A percentile compares a stretch with the other conserved stretches of the same genome.
Evolutionary conservation across 2,329 filamentous ascomycete genomes (phyloP).

Genomic region (Exophiala bonariae): DNA sequence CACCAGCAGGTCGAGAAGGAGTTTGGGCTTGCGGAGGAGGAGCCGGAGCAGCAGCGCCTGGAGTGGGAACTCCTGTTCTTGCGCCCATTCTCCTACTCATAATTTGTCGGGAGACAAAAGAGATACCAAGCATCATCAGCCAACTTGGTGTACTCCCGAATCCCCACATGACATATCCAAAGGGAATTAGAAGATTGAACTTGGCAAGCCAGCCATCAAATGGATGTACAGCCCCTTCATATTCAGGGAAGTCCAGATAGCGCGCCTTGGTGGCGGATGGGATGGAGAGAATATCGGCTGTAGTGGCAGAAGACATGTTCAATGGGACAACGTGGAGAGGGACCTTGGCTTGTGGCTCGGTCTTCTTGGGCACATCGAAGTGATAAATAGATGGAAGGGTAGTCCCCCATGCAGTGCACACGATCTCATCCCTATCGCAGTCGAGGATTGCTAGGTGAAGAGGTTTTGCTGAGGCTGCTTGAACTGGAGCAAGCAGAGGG

Average conservation of each 20-base stretch:
- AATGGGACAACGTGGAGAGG: constrained; percentile 55
- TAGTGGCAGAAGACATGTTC: constrained; percentile 59
- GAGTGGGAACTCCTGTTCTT: neutral
- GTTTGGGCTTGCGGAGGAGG: constrained; percentile 8
- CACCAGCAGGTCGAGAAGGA: constrained; percentile 10
- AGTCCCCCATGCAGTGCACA: constrained; percentile 62
- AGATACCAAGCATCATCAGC: constrained; percentile 65
- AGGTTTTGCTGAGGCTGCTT: constrained; percentile 44
- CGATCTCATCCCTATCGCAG: constrained; percentile 58
- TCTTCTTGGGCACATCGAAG: constrained; percentile 56
- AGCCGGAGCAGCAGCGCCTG: constrained; percentile 4
- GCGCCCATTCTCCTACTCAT: constrained; percentile 42
- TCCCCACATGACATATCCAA: constrained; percentile 58
- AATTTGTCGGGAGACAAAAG: constrained; percentile 59
- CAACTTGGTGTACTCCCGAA: constrained; percentile 62
- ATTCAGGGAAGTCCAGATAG: constrained; percentile 52
- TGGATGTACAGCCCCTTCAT: constrained; percentile 62
- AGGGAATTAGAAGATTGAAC: constrained; percentile 52
- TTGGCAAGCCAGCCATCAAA: constrained; percentile 59
- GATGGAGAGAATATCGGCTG: constrained; percentile 57
- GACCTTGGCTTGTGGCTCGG: constrained; percentile 54
- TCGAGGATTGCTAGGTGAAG: constrained; percentile 60
- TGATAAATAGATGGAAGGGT: constrained; percentile 59
- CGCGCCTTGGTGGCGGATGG: constrained; percentile 40
- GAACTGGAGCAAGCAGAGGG: constrained; percentile 47